These are phyloP conservation scores for Saccharomycopsis vini DNA, from an alignment of 805 yeast species.

Conservation along the genomic window DNA sequence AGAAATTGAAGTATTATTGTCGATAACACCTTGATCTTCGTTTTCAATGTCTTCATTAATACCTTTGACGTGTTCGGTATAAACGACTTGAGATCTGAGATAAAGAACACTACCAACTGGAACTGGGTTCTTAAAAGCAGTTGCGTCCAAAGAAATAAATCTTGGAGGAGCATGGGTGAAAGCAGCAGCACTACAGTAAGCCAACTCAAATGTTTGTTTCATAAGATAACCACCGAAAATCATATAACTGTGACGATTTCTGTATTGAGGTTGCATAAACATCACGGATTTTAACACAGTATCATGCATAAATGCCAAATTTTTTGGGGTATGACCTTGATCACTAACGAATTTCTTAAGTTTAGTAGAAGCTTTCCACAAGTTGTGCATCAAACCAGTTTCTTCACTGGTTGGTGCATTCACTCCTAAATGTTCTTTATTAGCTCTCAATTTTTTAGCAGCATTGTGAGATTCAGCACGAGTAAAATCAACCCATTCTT, in stretches of 20 bases:
- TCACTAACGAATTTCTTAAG: slow-evolving; percentile 21
- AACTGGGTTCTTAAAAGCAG: slow-evolving; percentile 88
- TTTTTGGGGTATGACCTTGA: slow-evolving; percentile 34
- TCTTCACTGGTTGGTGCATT: slow-evolving; percentile 75
- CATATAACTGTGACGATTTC: slow-evolving; percentile 91
- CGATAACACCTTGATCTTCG: not conserved
- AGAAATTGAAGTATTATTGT: slow-evolving; percentile 1
- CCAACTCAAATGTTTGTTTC: slow-evolving; percentile 89
- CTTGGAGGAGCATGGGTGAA: slow-evolving; percentile 80
- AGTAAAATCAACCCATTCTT: slow-evolving; percentile 75
- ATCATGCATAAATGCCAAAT: slow-evolving; percentile 58
- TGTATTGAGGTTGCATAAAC: slow-evolving; percentile 94
- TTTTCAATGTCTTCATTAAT: slow-evolving; percentile 2
- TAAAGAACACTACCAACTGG: slow-evolving; percentile 89
- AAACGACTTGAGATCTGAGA: slow-evolving; percentile 73
- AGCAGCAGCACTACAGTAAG: slow-evolving; percentile 87
- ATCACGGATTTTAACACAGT: slow-evolving; percentile 66
- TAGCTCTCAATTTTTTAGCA: slow-evolving; percentile 72
- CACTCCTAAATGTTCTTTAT: slow-evolving; percentile 46
- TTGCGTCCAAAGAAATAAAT: slow-evolving; percentile 81
- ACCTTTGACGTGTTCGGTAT: slow-evolving; percentile 70
- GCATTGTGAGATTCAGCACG: slow-evolving; percentile 87
- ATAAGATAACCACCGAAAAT: slow-evolving; percentile 91
- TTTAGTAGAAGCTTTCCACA: slow-evolving; percentile 53
- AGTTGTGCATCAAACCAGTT: slow-evolving; percentile 61